Evolutionary conservation across 139 green algal genomes (phyloP), one percentile per base, ranked within the genome.

Genomic region (Parachlorella kessleri): DNA sequence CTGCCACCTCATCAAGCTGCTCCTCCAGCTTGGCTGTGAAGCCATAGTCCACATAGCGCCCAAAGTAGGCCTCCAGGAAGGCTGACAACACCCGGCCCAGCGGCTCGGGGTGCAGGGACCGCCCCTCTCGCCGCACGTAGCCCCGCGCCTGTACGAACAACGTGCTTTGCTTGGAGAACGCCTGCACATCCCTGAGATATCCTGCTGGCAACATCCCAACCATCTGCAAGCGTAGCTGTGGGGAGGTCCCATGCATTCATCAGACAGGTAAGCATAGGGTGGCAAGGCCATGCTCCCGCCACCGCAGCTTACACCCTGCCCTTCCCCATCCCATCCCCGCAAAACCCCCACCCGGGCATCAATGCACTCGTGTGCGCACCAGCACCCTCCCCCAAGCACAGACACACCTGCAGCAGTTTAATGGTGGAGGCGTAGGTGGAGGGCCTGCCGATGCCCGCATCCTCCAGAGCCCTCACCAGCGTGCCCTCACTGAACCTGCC

Each of bases 361-460:
- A 55, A n/a, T 21, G 14, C 63, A 33, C 63, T 33, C 63, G 26
- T 21, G 24, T 14, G 2, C 6, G 64, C 7, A 5, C 71, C 35
- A 3, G 6, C 21, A 33, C 28, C 24, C 63, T 7, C 28, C 24
- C 23, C 23, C 63, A 68, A 7, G 14, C 63, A 30, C 63, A 33
- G 14, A 68, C 76, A 23, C 37, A 72, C 89, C 86, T 94, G 84
- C 64, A 98, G 89, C 76, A 96, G 59, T n/a, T 76, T 66, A 18
- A 98, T 79, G 70, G 89, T 96, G 55, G 91, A 75, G 1, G 94
- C 94, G 77, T 98, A 99, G 5, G 96, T 99, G 53, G 93, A 97
- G 65, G 96, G 96, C 9, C 96, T 83, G 0, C 96, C 96, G 14
- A 99, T 95, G 48, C 95, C 95, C 21, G 74, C 65, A 81, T 95